Evolutionary conservation across 108 stramenopile genomes (phyloP).

Genomic region (Cyclotella baltica): DNA sequence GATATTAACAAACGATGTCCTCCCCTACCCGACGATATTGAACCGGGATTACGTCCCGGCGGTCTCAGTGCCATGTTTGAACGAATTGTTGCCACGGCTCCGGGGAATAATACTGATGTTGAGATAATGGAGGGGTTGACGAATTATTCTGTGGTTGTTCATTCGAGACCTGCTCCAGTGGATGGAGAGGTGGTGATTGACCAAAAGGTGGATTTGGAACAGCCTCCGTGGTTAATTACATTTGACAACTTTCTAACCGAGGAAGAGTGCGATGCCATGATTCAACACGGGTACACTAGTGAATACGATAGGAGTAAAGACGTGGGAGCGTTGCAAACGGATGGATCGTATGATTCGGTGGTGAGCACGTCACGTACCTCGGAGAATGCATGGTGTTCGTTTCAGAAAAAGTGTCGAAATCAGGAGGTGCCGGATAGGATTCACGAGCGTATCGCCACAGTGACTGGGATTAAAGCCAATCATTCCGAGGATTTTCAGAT

Average conservation of each 20-base stretch:
- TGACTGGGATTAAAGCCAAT: slow-evolving; percentile 56
- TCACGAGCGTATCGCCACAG: slow-evolving; percentile 53
- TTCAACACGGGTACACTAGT: slow-evolving; percentile 57
- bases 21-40: slow-evolving; percentile 34
- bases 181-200: slow-evolving; percentile 50
- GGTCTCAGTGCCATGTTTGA: slow-evolving; percentile 72
- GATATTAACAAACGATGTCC: slow-evolving; percentile 72
- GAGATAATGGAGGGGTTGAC: slow-evolving; percentile 66
- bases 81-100: slow-evolving; percentile 77
- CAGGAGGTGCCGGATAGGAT: slow-evolving; percentile 29
- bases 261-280: slow-evolving; percentile 71
- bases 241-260: slow-evolving; percentile 30
- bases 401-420: slow-evolving; percentile 34
- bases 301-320: slow-evolving; percentile 72
- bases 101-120: slow-evolving; percentile 71
- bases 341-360: slow-evolving; percentile 69
- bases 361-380: slow-evolving; percentile 55
- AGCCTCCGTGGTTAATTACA: slow-evolving; percentile 84
- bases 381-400: slow-evolving; percentile 55
- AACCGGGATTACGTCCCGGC: slow-evolving; percentile 59
- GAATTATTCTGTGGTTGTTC: slow-evolving; percentile 72
- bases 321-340: slow-evolving; percentile 61
- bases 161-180: slow-evolving; percentile 64
- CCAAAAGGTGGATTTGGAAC: slow-evolving; percentile 44
- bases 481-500: slow-evolving; percentile 87